These are phyloP conservation scores for Mollisia scopiformis DNA, from an alignment of 2,329 filamentous ascomycete species.

Conservation along the genomic window DNA sequence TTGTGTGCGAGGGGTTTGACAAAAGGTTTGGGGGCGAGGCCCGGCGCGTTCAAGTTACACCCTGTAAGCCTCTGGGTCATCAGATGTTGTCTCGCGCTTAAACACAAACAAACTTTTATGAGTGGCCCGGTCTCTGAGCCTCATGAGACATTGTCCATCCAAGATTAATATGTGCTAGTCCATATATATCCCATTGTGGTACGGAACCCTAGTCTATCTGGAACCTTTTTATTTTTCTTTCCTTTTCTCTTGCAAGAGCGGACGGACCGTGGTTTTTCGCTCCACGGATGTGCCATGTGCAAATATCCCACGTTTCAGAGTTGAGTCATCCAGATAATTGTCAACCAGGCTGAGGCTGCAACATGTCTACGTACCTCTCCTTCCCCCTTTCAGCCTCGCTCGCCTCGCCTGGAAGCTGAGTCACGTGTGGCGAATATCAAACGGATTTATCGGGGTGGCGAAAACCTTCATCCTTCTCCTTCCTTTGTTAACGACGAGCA, in stretches of 20 bases:
- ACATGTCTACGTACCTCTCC: not conserved
- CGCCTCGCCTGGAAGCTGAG: constrained; percentile 1
- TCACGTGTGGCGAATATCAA: constrained; percentile 1
- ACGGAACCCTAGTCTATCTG: no score
- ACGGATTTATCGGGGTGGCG: not conserved
- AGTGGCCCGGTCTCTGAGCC: not conserved
- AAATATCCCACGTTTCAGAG: constrained; percentile 2
- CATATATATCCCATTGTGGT: not conserved
- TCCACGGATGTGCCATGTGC: not conserved
- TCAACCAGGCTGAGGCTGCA: not conserved
- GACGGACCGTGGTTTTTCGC: not conserved
- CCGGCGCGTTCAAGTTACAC: not conserved
- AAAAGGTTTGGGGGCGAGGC: not conserved
- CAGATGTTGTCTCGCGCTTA: constrained; percentile 1
- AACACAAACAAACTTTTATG: not conserved
- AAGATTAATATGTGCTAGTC: not conserved
- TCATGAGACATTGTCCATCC: not conserved
- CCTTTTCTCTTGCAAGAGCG: not conserved
- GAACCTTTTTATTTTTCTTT: not conserved
- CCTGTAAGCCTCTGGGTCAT: not conserved
- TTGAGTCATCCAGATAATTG: constrained; percentile 1
- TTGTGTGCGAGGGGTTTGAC: no score
- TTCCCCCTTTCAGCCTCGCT: not conserved
- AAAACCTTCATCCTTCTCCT: not conserved
- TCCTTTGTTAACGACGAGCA: not conserved